Evolutionary conservation across 208 protist genomes (phyloP), one percentile per base, ranked within the genome.

Genomic region (Leishmania aethiopica): DNA sequence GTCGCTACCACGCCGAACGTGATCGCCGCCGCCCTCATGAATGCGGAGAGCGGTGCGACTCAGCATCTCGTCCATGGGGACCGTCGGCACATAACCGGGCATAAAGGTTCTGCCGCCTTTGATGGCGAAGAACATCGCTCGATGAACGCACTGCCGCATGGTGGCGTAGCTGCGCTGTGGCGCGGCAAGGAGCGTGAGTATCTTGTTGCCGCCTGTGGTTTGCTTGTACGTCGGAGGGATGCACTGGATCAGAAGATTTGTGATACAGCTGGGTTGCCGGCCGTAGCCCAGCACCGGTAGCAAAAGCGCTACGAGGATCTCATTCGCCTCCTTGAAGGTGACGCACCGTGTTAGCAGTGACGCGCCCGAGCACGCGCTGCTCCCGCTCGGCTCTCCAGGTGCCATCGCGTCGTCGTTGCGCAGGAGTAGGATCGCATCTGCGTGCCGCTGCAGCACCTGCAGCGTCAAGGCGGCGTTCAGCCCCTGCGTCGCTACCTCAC

Each of bases 321-420:
- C 93, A 75, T 97, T 97, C 4, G 87, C 90, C 81, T 96, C 91
- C 71, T 91, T 90, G 83, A 96, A 97, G 25, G 95, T 96, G 32
- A 84, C 64, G 81, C 93, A 96, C 6, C 86, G 85, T 25, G 57
- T 81, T 19, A 96, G 55, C 37, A 91, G 66, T 0, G 89, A 87
- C 17, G 74, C 78, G 15, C 81, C 84, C 3, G 77, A 73, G 57
- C 80, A 84, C 11, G 83, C 82, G 74, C 85, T 90, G 79, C 77
- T 85, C 25, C 79, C 73, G 3, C 7, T 72, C 28, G 64, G 71
- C 57, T 91, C 86, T 3, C 82, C 86, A 32, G 86, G 86, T 37
- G 77, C 75, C 80, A 95, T 80, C 22, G 81, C 90, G 69, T 96
- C 95, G 69, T 96, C 92, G 79, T 97, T 97, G 70, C 95, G 93